phyloP scores from a whole-genome alignment of 2,329 filamentous ascomycete species.

The Trichoderma aggressivum region DNA sequence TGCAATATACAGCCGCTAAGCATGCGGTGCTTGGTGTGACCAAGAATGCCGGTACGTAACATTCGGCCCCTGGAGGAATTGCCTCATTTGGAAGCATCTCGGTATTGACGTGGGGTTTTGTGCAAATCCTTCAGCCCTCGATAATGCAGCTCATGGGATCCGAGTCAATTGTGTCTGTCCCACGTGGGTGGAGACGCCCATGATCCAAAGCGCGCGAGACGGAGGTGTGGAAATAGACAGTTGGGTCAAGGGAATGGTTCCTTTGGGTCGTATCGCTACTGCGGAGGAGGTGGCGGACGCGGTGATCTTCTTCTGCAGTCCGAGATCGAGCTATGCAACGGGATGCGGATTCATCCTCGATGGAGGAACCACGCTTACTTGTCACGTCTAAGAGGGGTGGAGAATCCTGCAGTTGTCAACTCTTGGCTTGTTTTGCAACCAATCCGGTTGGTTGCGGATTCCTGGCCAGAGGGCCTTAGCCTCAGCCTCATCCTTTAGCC shows the following conservation, averaged over 20 bases:
- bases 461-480: neutral
- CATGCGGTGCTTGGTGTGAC: conserved; percentile 22
- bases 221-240: neutral
- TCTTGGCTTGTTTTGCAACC: neutral
- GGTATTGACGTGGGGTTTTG: neutral
- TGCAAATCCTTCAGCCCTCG: conserved; percentile 14
- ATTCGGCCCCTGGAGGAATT: neutral
- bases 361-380: conserved; percentile 18
- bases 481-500: neutral
- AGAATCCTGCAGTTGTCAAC: neutral
- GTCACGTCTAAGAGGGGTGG: neutral
- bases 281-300: conserved; percentile 68
- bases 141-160: conserved; percentile 18
- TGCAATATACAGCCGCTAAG: conserved; percentile 20
- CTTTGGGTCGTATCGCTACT: conserved; percentile 55
- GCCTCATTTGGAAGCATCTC: neutral
- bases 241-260: conserved; percentile 12
- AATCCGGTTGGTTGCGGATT: neutral
- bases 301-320: conserved; percentile 56
- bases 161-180: conserved; percentile 27
- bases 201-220: conserved; percentile 13
- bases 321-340: conserved; percentile 19
- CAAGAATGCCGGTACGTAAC: conserved; percentile 19
- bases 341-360: conserved; percentile 15
- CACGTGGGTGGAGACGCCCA: conserved; percentile 22